A percentile compares a stretch with the other conserved stretches of the same genome.
phyloP scores from a whole-genome alignment of 345 rosid species.

The Salix arbutifolia region DNA sequence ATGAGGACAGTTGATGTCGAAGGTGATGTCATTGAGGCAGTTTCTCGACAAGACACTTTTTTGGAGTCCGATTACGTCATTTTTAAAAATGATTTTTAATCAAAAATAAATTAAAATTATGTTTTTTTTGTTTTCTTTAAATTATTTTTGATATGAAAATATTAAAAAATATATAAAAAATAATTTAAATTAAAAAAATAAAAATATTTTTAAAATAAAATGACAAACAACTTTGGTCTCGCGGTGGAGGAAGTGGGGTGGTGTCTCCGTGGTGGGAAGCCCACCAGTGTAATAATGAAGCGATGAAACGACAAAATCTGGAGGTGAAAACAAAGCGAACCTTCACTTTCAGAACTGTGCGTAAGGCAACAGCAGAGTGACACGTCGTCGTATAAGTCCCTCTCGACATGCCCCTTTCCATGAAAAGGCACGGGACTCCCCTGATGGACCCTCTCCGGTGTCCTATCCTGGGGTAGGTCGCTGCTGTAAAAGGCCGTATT shows the following conservation, averaged over 20 bases:
- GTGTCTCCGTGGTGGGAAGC: conserved; percentile 9
- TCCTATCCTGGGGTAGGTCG: conserved; percentile 14
- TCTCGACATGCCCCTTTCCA: conserved; percentile 12
- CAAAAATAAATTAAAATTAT: too few relatives aligned
- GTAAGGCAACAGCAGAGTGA: neutral
- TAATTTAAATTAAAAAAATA: too few relatives aligned
- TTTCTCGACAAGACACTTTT: too few relatives aligned
- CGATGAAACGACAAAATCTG: neutral
- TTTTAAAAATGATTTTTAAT: too few relatives aligned
- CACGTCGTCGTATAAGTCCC: neutral
- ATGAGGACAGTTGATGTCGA: neutral
- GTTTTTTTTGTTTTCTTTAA: too few relatives aligned
- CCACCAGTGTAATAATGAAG: conserved; percentile 1
- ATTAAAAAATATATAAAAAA: too few relatives aligned
- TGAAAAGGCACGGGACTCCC: conserved; percentile 4
- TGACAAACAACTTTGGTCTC: too few relatives aligned
- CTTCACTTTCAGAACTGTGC: neutral
- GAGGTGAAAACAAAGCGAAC: neutral
- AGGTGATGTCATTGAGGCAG: neutral
- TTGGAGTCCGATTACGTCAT: too few relatives aligned
- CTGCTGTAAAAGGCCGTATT: neutral
- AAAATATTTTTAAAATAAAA: neutral
- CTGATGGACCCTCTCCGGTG: neutral
- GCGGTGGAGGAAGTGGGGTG: neutral
- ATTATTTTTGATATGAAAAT: too few relatives aligned